Evolutionary conservation across 1,139 yeast species (phyloP).

Genomic region (Torulaspora pretoriensis): DNA sequence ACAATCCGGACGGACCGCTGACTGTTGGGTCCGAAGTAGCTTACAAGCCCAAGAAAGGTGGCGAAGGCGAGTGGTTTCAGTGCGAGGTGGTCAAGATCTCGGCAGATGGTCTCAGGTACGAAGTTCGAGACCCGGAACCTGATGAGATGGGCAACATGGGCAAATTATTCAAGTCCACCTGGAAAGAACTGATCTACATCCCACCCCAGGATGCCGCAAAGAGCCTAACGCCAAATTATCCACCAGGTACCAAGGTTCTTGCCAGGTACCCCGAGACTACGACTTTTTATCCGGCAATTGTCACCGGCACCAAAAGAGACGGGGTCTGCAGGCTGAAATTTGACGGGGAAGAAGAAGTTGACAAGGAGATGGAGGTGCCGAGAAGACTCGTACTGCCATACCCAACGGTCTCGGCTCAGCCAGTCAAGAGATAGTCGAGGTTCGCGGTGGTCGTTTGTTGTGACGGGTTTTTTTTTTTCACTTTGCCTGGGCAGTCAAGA

Average conservation of each 20-base stretch:
- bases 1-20: conserved; percentile 60
- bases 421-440: conserved; percentile 20
- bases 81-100: conserved; percentile 80
- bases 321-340: conserved; percentile 77
- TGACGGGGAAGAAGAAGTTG: conserved; percentile 97
- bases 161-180: conserved; percentile 74
- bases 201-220: conserved; percentile 49
- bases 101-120: conserved; percentile 72
- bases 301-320: conserved; percentile 69
- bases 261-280: conserved; percentile 98
- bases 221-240: conserved; percentile 50
- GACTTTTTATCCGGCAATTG: conserved; percentile 92
- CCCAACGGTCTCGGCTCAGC: conserved; percentile 41
- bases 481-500: background rate
- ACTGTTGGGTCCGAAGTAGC: conserved; percentile 81
- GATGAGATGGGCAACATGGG: conserved; percentile 92
- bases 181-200: conserved; percentile 74
- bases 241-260: conserved; percentile 74
- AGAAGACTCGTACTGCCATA: conserved; percentile 76
- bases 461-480: conserved; percentile 3
- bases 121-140: conserved; percentile 95
- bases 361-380: conserved; percentile 91
- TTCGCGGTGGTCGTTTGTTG: conserved; percentile 6
- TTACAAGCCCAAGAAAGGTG: conserved; percentile 65
- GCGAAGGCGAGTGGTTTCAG: conserved; percentile 92